Conservation (phyloP, 2,329 filamentous ascomycete genomes). For the Paecilomyces formosus region DNA sequence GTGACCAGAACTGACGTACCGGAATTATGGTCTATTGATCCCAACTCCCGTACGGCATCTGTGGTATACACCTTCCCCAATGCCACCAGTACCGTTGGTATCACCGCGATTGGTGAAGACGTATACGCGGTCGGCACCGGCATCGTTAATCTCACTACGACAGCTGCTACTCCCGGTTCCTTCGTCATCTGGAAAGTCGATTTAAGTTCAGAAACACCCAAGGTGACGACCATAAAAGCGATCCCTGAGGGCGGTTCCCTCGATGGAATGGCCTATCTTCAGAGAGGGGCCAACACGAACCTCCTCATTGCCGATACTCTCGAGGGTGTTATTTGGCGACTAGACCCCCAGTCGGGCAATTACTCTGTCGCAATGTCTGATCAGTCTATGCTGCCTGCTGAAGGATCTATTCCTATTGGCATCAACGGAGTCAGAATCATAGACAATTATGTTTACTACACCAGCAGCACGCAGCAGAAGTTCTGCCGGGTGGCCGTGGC, state of each 20-base stretch:
- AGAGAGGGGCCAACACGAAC: conserved; percentile 4
- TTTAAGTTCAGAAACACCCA: conserved; percentile 1
- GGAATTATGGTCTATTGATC: conserved; percentile 11
- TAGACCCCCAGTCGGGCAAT: conserved; percentile 6
- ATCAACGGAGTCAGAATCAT: conserved; percentile 9
- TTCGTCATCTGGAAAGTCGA: conserved; percentile 12
- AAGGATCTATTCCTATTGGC: conserved; percentile 6
- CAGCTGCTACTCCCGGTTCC: conserved; percentile 3
- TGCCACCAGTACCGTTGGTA: conserved; percentile 7
- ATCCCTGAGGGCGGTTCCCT: conserved; percentile 9
- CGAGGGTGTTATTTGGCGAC: conserved; percentile 9
- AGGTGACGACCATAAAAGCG: conserved; percentile 3
- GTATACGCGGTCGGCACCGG: conserved; percentile 10
- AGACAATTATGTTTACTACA: conserved; percentile 10
- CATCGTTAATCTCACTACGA: conserved; percentile 2
- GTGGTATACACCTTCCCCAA: conserved; percentile 7
- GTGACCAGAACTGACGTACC: conserved; percentile 13
- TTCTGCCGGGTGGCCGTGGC: conserved; percentile 13
- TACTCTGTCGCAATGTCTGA: conserved; percentile 9
- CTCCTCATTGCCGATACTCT: conserved; percentile 9
- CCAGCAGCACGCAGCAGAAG: conserved; percentile 7
- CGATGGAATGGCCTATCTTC: conserved; percentile 10
- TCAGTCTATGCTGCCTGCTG: background rate
- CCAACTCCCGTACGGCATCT: conserved; percentile 4
- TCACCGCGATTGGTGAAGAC: conserved; percentile 9